Base-by-base conservation (phyloP, 2,329 filamentous ascomycete genomes). In the Neonectria punicea region DNA sequence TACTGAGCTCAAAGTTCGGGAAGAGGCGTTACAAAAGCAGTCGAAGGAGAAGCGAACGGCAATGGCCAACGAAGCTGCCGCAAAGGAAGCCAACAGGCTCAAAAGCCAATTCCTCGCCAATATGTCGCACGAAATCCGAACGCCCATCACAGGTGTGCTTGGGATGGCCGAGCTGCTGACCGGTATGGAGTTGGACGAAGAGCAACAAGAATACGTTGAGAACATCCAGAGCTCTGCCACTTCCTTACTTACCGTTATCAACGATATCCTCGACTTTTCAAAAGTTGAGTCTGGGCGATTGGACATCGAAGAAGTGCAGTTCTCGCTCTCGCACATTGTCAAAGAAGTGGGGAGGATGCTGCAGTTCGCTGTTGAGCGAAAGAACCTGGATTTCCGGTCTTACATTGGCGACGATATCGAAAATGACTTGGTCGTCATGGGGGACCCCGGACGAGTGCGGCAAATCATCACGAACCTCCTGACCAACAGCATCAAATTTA, bases 201-300 rank as follows among this genome's bases (percentile, higher is more conserved):
- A 94, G 70, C 91, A 93, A 73, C 84, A 86, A 63, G 91, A 94
- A 61, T 92, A 89, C 66, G 90, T 92, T 3, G 90, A 93, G 69
- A 93, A 93, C 66, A 93, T 95, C 7, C 90, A 93, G 72, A 86
- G 91, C 56, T 94, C 92, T 6, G 92, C 91, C 0, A 94, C 95
- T 68, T 93, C 92, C 2, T 81, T 97, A 3, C 83, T 97, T 20
- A 95, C 93, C 0, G 91, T 97, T 44, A 97, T 97, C 78, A 97
- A 97, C 74, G 93, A 97, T 73, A 97, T 97, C 60, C 82, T 97
- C 2, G 93, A 97, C 78, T 94, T 97, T 76, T 96, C 93, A 4
- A 97, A 97, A 77, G 90, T 93, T 2, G 92, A 94, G 75, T 93
- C 90, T 9, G 92, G 92, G 3, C 85, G 90, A 8, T 80, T 94